Percentiles rank a stretch among this genome's conserved stretches.
These are phyloP conservation scores for Athelia sp. DNA, from an alignment of 1,284 basidiomycete genomes.

Conservation along the genomic window DNA sequence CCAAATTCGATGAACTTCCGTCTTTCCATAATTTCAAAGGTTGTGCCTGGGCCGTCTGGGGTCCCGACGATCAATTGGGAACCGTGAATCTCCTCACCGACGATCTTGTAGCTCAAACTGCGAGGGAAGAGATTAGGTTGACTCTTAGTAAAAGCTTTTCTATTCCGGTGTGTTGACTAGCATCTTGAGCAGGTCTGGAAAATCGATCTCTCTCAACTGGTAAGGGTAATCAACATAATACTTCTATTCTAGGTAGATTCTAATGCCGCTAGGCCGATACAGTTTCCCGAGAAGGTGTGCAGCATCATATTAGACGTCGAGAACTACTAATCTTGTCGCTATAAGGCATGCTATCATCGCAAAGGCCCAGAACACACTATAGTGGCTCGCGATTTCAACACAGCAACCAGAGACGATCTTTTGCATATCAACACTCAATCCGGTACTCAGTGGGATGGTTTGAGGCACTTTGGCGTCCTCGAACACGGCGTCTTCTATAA, in stretches of 20 bases:
- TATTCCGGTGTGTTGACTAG: background rate
- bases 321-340: background rate
- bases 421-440: conserved; percentile 72
- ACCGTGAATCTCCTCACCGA: conserved; percentile 69
- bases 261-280: conserved; percentile 46
- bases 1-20: conserved; percentile 60
- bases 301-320: conserved; percentile 4
- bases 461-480: conserved; percentile 55
- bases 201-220: conserved; percentile 60
- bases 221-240: conserved; percentile 23
- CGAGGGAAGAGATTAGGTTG: conserved; percentile 61
- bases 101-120: conserved; percentile 53
- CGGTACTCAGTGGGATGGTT: conserved; percentile 72
- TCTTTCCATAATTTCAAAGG: conserved; percentile 50
- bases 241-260: background rate
- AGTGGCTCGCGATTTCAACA: conserved; percentile 20
- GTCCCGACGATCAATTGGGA: conserved; percentile 62
- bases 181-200: conserved; percentile 40
- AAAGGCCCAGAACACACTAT: conserved; percentile 48
- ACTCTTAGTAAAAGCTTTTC: too few species aligned
- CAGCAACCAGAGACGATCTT: conserved; percentile 50
- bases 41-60: conserved; percentile 74
- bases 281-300: conserved; percentile 59
- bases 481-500: conserved; percentile 60
- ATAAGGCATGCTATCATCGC: conserved; percentile 53